Evolutionary conservation across 306 rosid species (phyloP).

Genomic region (Quercus bicolor): DNA sequence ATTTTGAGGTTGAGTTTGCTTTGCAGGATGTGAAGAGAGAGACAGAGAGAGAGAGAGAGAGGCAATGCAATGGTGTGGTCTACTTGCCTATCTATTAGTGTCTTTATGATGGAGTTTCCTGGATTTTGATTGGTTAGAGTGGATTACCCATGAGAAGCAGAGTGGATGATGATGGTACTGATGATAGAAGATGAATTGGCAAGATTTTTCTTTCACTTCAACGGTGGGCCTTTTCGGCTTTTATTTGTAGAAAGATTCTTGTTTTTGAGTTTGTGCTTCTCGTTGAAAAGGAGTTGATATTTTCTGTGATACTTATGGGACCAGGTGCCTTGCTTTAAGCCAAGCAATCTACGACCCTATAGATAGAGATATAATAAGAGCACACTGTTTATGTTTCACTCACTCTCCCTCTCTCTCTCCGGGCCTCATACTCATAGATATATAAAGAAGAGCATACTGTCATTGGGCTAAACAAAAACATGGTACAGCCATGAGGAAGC

Average conservation of each 20-base stretch:
- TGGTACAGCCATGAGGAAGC: too few species aligned
- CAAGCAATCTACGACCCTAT: background rate
- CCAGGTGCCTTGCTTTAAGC: slow-evolving; percentile 20
- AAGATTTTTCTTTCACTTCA: background rate
- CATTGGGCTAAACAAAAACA: too few species aligned
- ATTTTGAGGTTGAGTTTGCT: slow-evolving; percentile 38
- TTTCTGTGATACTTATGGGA: slow-evolving; percentile 23
- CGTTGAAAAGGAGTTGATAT: slow-evolving; percentile 26
- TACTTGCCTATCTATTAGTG: slow-evolving; percentile 35
- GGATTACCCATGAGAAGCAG: slow-evolving; percentile 51
- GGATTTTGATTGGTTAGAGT: slow-evolving; percentile 59
- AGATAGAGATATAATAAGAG: too few species aligned
- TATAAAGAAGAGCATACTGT: too few species aligned
- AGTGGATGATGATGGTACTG: slow-evolving; percentile 33
- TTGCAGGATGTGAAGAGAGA: slow-evolving; percentile 12
- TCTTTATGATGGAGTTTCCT: slow-evolving; percentile 51
- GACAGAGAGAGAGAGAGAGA: slow-evolving; percentile 5
- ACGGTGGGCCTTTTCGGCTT: background rate
- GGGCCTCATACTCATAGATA: too few species aligned
- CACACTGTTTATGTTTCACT: too few species aligned
- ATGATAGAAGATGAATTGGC: slow-evolving; percentile 29
- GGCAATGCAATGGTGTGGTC: background rate
- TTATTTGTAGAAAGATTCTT: slow-evolving; percentile 6
- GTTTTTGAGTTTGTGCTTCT: slow-evolving; percentile 17
- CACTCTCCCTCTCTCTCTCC: background rate